These are phyloP conservation scores for Phytopythium aichiense DNA, from an alignment of 352 stramenopile species.

Conservation along the genomic window DNA sequence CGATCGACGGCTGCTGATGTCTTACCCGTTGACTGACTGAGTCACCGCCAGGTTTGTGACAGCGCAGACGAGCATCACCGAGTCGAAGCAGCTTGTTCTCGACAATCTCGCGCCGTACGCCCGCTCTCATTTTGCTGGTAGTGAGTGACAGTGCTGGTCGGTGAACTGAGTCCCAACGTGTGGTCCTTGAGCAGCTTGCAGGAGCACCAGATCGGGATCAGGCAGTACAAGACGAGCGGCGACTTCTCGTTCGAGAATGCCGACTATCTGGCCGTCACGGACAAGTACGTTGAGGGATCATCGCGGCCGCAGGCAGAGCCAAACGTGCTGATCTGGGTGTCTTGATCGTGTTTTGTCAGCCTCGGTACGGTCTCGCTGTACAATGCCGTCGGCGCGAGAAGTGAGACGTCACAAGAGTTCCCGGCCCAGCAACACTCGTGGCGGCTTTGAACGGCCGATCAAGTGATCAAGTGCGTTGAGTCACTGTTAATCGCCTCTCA, in stretches of 20 bases:
- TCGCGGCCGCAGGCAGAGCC: neutral
- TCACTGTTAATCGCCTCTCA: neutral
- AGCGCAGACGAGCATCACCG: conserved; percentile 4
- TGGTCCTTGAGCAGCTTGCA: conserved; percentile 16
- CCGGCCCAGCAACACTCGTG: neutral
- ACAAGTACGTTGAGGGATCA: conserved; percentile 45
- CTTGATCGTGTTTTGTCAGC: neutral
- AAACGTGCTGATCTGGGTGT: neutral
- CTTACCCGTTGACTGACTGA: neutral
- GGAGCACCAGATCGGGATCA: conserved; percentile 14
- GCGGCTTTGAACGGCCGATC: neutral
- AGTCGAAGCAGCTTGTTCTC: conserved; percentile 2
- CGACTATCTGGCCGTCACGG: conserved; percentile 56
- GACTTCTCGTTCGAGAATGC: conserved; percentile 55
- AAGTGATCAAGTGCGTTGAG: neutral
- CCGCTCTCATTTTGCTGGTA: neutral
- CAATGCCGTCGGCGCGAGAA: neutral
- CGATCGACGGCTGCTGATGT: too few species aligned
- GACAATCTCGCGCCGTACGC: neutral
- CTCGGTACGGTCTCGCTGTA: conserved; percentile 5
- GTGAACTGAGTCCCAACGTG: neutral
- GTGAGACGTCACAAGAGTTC: neutral
- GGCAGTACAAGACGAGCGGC: conserved; percentile 69
- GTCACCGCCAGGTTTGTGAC: conserved; percentile 12
- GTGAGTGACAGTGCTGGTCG: neutral